A percentile compares a stretch with the other conserved stretches of the same genome.
Evolutionary conservation across 768 basidiomycete genomes (phyloP).

Genomic region (Kwoniella europaea): DNA sequence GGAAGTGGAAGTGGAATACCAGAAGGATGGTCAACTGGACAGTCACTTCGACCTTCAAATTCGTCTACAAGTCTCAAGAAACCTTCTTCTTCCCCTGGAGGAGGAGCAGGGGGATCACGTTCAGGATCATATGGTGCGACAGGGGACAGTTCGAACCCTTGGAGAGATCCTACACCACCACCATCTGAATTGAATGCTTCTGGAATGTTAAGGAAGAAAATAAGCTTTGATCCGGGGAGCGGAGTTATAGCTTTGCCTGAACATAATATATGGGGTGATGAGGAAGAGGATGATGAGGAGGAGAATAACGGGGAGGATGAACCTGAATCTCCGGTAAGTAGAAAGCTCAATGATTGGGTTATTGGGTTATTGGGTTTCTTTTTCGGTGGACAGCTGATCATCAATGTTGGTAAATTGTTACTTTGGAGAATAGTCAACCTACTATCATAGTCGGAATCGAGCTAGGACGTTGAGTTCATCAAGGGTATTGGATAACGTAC

Average conservation of each 20-base stretch:
- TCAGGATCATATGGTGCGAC: constrained; percentile 23
- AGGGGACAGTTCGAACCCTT: constrained; percentile 56
- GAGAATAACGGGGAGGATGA: constrained; percentile 64
- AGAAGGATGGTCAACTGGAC: constrained; percentile 62
- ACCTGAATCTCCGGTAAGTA: constrained; percentile 39
- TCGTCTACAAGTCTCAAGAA: constrained; percentile 11
- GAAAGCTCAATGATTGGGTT: too few species aligned
- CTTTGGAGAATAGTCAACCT: constrained; percentile 34
- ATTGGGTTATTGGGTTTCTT: too few species aligned
- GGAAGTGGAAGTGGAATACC: constrained; percentile 19
- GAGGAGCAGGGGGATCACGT: not conserved
- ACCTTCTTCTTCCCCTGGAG: not conserved
- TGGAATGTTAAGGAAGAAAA: constrained; percentile 61
- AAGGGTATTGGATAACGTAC: not conserved
- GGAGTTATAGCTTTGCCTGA: constrained; percentile 89
- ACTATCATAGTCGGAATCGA: constrained; percentile 32
- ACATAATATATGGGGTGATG: constrained; percentile 60
- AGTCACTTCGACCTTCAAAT: constrained; percentile 7
- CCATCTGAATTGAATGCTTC: constrained; percentile 43
- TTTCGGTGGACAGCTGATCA: not conserved
- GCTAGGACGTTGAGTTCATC: constrained; percentile 16
- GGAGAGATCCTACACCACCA: constrained; percentile 54
- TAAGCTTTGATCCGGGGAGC: constrained; percentile 83
- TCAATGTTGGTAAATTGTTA: not conserved
- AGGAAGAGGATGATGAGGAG: constrained; percentile 64